Evolutionary conservation across 2,329 filamentous ascomycete species (phyloP).

Genomic region (Hortaea werneckii): DNA sequence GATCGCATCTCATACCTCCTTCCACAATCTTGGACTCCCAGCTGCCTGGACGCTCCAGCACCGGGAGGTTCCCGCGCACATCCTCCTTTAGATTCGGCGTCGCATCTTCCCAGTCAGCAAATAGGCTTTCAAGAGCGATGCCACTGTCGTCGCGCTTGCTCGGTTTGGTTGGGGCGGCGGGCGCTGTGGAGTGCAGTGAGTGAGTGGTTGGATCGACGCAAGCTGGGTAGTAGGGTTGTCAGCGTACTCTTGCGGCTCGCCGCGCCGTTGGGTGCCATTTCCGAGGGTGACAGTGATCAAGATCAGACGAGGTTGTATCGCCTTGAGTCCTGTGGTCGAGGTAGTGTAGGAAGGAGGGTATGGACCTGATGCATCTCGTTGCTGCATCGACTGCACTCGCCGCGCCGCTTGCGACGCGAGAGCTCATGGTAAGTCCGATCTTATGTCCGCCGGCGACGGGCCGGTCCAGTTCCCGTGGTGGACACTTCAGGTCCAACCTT

Average conservation of each 20-base stretch:
- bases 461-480: too few relatives aligned
- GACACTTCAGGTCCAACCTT: too few relatives aligned
- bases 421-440: too few relatives aligned
- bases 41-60: constrained; percentile 23
- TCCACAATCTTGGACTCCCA: constrained; percentile 23
- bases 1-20: constrained; percentile 10
- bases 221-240: neutral
- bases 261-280: constrained; percentile 23
- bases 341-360: too few relatives aligned
- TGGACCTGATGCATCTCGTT: too few relatives aligned
- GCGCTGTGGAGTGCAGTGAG: constrained; percentile 9
- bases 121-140: constrained; percentile 19
- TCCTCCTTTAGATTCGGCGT: constrained; percentile 16
- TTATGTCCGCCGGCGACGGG: too few relatives aligned
- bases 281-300: too few relatives aligned
- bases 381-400: too few relatives aligned
- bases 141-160: constrained; percentile 11
- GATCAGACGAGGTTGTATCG: too few relatives aligned
- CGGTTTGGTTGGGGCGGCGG: constrained; percentile 10
- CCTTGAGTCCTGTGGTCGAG: too few relatives aligned
- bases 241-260: constrained; percentile 23
- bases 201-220: neutral
- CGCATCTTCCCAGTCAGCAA: constrained; percentile 19
- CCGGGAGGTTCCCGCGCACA: constrained; percentile 19
- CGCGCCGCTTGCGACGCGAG: too few relatives aligned